Base-by-base conservation (phyloP, 495 filamentous ascomycete species). In the Penicillium bovifimosum region DNA sequence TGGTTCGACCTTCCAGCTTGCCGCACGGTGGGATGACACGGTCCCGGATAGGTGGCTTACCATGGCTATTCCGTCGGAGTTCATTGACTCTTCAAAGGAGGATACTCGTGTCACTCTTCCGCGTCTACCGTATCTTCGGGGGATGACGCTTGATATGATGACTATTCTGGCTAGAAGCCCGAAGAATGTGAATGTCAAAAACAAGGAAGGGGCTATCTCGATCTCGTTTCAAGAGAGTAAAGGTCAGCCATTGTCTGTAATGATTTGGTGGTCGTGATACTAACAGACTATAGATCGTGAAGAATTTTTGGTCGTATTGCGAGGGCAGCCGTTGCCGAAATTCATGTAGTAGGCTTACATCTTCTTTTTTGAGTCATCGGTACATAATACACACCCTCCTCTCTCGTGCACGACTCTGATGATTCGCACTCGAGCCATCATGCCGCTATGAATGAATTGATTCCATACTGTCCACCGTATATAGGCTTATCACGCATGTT, bases 1-100 rank as follows among this genome's bases (percentile, higher is more conserved):
- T 2, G 59, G 59, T 8, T 57, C 50, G 3, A 14, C 39, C 8
- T 47, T 62, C n/a, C 63, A 63, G 20, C 58, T 71, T 28, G 61
- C 66, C 17, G 58, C 65, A 0, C 63, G 70, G 7, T 72, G 70
- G 70, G 55, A 59, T 11, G 64, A 66, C 13, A 51, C 56, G n/a
- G 49, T 69, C 16, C 57, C 58, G 9, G 64, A 74, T 32, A 68
- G 53, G 43, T 73, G 71, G 71, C 43, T 73, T 5, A 73, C 64
- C 0, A 54, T 72, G 44, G 29, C 60, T 41, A n/a, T 61, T 3
- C 51, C 54, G 3, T 41, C 42, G 1, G 51, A 39, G 0, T 46
- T 28, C 13, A 27, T 49, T 17, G 51, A 58, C 28, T 39, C 43
- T 11, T 60, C 52, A n/a, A 62, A 60, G 13, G 65, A 69, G 9